Percentiles rank a stretch among this genome's conserved stretches.
Evolutionary conservation across 805 yeast species (phyloP).

Genomic region (Ogataea degrootiae): DNA sequence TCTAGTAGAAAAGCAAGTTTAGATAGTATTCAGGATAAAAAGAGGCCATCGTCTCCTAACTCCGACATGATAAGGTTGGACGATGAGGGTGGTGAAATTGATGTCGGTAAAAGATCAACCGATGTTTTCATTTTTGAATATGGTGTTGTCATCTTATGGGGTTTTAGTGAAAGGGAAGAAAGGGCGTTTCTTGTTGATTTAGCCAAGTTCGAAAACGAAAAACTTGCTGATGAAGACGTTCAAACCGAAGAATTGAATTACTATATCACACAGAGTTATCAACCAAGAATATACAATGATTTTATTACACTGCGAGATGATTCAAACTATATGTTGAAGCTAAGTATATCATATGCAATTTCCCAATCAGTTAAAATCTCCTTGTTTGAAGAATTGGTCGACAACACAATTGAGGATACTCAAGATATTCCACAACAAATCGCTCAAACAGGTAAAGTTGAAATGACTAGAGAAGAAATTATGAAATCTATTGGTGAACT

Average conservation of each 20-base stretch:
- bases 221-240: constrained; percentile 84
- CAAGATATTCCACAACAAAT: constrained; percentile 96
- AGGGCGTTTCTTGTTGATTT: constrained; percentile 73
- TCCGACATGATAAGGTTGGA: constrained; percentile 62
- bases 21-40: constrained; percentile 6
- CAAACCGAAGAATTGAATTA: constrained; percentile 94
- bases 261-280: constrained; percentile 89
- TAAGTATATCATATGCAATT: constrained; percentile 91
- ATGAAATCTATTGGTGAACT: constrained; percentile 97
- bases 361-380: constrained; percentile 96
- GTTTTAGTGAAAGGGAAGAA: constrained; percentile 83
- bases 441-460: constrained; percentile 91
- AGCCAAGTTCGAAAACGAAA: constrained; percentile 89
- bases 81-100: constrained; percentile 94
- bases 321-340: constrained; percentile 82
- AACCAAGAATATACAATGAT: constrained; percentile 93
- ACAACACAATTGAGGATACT: constrained; percentile 94
- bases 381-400: constrained; percentile 90
- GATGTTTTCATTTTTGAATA: constrained; percentile 91
- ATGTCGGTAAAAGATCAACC: constrained; percentile 68
- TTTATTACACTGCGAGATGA: constrained; percentile 91
- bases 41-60: constrained; percentile 2
- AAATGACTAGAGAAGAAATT: constrained; percentile 88
- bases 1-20: constrained; percentile 3
- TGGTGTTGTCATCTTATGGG: constrained; percentile 98